These are phyloP conservation scores for Psidium guajava DNA, from an alignment of 345 rosid genomes.

Conservation along the genomic window DNA sequence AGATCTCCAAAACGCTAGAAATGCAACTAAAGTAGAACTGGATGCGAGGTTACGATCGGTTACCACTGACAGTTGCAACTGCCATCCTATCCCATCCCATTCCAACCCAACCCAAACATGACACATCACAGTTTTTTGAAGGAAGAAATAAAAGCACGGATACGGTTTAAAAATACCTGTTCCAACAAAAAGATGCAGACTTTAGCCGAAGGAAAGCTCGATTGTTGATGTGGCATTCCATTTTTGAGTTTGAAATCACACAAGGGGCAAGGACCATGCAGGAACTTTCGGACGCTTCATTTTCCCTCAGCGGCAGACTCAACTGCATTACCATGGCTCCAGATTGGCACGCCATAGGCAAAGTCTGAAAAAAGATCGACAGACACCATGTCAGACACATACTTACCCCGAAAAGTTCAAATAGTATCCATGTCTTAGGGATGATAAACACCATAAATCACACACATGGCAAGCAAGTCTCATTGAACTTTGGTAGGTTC, in stretches of 20 bases:
- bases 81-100: not conserved
- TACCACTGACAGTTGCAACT: not conserved
- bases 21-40: not conserved
- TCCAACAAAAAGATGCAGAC: conserved; percentile 15
- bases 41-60: not conserved
- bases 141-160: not conserved
- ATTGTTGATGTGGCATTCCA: conserved; percentile 16
- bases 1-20: not conserved
- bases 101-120: not conserved
- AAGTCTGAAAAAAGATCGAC: not conserved
- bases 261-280: conserved; percentile 15
- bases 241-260: conserved; percentile 11
- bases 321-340: conserved; percentile 21
- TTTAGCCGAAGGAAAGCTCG: conserved; percentile 15
- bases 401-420: not conserved
- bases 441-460: not conserved
- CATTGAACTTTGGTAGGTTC: not conserved
- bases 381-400: not conserved
- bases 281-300: conserved; percentile 18
- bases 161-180: conserved; percentile 27
- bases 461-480: not conserved
- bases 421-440: not conserved
- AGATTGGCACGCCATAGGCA: conserved; percentile 43
- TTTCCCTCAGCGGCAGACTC: conserved; percentile 17
- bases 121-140: not conserved